A percentile compares a stretch with the other conserved stretches of the same genome.
Evolutionary conservation across 2,329 filamentous ascomycete genomes (phyloP).

Genomic region (Aspergillus terreus): DNA sequence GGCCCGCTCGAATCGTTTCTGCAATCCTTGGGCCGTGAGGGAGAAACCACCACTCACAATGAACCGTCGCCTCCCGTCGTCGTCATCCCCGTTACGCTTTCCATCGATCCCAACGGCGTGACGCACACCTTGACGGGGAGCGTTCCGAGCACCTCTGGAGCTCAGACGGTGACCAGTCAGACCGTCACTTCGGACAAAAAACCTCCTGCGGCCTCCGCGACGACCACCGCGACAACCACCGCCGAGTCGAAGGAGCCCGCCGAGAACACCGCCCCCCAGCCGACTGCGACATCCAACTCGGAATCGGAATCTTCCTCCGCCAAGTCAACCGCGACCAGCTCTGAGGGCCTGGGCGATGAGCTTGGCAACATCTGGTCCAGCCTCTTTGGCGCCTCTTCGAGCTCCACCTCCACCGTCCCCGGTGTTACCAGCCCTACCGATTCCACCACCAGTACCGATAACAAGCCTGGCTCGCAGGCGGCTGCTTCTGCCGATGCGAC

Average conservation of each 20-base stretch:
- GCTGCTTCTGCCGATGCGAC: not conserved
- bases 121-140: constrained; percentile 21
- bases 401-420: not conserved
- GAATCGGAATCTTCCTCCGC: not conserved
- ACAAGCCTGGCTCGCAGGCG: not conserved
- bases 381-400: not conserved
- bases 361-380: not conserved
- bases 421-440: not conserved
- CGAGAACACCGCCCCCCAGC: not conserved
- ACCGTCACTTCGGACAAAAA: constrained; percentile 1
- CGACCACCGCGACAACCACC: not conserved
- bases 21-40: not conserved
- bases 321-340: not conserved
- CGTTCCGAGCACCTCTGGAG: constrained; percentile 8
- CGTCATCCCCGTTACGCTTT: constrained; percentile 18
- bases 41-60: constrained; percentile 2
- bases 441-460: not conserved
- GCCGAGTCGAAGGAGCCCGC: not conserved
- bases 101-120: constrained; percentile 19
- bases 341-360: not conserved
- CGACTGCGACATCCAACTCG: not conserved
- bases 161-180: constrained; percentile 11
- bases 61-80: constrained; percentile 11
- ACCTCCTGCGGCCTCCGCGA: not conserved
- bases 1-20: not conserved